Conservation (phyloP, 169 alveolate species). For the Theileria equi region DNA sequence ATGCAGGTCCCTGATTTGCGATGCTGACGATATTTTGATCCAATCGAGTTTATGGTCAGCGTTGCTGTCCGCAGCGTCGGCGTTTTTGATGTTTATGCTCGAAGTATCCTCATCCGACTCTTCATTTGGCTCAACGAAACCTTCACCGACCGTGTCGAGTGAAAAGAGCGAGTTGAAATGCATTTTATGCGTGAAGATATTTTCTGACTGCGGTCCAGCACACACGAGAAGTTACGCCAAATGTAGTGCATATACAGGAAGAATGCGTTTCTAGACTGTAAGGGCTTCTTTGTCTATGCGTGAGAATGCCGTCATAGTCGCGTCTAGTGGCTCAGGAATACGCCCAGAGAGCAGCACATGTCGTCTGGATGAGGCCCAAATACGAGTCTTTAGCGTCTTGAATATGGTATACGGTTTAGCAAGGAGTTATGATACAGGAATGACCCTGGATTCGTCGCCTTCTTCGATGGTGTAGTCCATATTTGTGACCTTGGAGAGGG, state of each 20-base stretch:
- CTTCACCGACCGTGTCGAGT: constrained; percentile 51
- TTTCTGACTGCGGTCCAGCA: no score
- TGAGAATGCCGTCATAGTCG: no score
- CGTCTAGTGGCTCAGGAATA: no score
- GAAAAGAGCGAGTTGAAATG: constrained; percentile 24
- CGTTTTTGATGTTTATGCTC: constrained; percentile 35
- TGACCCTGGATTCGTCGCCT: background rate
- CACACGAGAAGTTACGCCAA: no score
- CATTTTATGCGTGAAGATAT: no score
- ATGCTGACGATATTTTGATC: constrained; percentile 16
- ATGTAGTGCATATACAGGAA: no score
- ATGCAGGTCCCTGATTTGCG: constrained; percentile 12
- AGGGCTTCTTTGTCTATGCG: no score
- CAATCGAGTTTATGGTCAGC: background rate
- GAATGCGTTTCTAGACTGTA: no score
- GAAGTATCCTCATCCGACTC: constrained; percentile 41
- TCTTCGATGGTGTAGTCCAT: constrained; percentile 5
- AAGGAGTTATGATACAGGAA: background rate
- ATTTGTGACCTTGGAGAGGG: background rate
- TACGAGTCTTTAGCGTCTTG: background rate
- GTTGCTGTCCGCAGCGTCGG: background rate
- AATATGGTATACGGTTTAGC: background rate
- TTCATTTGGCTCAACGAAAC: constrained; percentile 24
- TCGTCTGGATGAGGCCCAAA: no score
- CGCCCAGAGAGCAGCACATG: no score